Base-by-base conservation (phyloP, 1,139 yeast species). In the Saccharomyces uvarum region DNA sequence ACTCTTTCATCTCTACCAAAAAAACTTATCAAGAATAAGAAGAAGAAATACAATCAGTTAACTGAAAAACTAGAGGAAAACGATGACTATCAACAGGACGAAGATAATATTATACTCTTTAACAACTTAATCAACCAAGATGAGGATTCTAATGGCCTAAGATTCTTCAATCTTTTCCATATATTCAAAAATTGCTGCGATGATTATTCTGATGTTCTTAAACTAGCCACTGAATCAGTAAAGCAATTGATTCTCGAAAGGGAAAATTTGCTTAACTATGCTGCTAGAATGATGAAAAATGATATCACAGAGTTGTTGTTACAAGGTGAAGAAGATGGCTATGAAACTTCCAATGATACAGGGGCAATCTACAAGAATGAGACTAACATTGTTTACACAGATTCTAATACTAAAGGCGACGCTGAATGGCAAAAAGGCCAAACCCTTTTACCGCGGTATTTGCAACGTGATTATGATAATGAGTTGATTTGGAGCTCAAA, bases 381-480 rank as follows among this genome's bases (percentile, higher is more conserved):
- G 4, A 28, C 41, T 21, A 14, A 31, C 16, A 29, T 24, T 13
- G 6, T 27, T 27, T 28, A 14, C 11, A 54, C 50, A 3, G 53
- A 49, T 21, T 56, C 54, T 13, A 19, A 4, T 19, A 38, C n/a
- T 38, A 16, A 16, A 11, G 44, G 9, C 4, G 19, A 38, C 19
- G 44, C 9, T 11, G 44, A 38, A 38, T 38, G 44, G 44, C 24
- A 13, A 11, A 19, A 38, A 13, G 19, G 44, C 11, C 44, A 38
- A 38, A 16, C 13, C 24, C 11, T 19, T 4, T 6, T 38, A 19
- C 93, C 95, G 0, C 88, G 96, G 96, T 88, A 77, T 66, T 72
- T 89, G 63, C 87, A 82, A 59, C 83, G 88, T 41, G 95, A 88
- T 61, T 84, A 82, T 53, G 95, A 88, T 59, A 80, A 75, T 58